A percentile compares a stretch with the other conserved stretches of the same genome.
Evolutionary conservation across 768 basidiomycete genomes (phyloP).

Genomic region (Lactarius sp.): DNA sequence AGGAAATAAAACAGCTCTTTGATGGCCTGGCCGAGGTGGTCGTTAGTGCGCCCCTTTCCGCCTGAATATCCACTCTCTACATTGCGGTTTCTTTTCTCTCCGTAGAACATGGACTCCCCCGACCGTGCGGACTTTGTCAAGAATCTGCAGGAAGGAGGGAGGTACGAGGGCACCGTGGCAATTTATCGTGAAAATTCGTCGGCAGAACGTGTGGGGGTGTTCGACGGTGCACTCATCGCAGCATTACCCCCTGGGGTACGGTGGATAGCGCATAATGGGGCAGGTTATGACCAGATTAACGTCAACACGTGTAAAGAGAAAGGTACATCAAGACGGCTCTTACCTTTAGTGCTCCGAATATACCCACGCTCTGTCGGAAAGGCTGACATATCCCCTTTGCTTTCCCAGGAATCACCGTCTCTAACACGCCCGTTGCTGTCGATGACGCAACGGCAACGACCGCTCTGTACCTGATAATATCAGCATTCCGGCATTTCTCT

Average conservation of each 20-base stretch:
- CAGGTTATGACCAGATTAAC: conserved; percentile 89
- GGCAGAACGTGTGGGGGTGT: conserved; percentile 59
- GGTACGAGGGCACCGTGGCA: conserved; percentile 66
- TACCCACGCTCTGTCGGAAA: neutral
- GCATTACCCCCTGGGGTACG: conserved; percentile 63
- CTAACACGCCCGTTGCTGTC: conserved; percentile 87
- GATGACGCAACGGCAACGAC: conserved; percentile 90
- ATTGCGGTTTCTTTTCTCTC: neutral
- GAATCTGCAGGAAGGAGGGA: conserved; percentile 58
- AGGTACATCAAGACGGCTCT: conserved; percentile 40
- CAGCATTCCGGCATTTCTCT: conserved; percentile 69
- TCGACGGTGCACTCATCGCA: conserved; percentile 73
- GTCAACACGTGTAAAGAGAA: conserved; percentile 64
- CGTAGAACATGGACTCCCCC: conserved; percentile 51
- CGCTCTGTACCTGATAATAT: conserved; percentile 76
- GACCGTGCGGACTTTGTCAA: conserved; percentile 65
- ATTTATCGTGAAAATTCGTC: conserved; percentile 79
- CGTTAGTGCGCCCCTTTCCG: conserved; percentile 42
- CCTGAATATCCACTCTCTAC: neutral
- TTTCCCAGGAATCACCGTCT: conserved; percentile 61
- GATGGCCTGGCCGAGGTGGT: conserved; percentile 67
- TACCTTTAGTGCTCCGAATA: neutral
- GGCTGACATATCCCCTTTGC: neutral
- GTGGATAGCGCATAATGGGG: conserved; percentile 91
- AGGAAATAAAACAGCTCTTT: conserved; percentile 63